Percentiles rank a stretch among this genome's conserved stretches.
phyloP scores from a whole-genome alignment of 371 early-diverging fungal species.

The Mycotypha africana region DNA sequence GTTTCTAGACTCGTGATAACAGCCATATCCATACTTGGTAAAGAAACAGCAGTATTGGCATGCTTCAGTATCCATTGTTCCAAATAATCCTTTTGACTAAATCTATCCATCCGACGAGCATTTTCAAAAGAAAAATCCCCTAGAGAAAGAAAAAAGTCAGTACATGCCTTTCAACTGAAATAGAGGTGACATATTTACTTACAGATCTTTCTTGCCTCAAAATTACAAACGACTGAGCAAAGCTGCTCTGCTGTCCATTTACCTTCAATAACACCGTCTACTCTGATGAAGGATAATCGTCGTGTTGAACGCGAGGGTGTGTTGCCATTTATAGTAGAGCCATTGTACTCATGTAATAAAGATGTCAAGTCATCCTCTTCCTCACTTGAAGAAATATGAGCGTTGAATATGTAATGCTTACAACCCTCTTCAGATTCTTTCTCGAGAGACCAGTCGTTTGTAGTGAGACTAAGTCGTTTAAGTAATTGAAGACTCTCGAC shows the following conservation, averaged over 20 bases:
- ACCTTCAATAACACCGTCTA: conserved; percentile 46
- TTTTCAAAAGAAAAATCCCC: conserved; percentile 55
- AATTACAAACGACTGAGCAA: conserved; percentile 38
- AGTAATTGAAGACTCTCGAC: conserved; percentile 24
- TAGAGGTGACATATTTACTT: conserved; percentile 5
- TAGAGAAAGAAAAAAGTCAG: not conserved
- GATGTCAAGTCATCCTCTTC: conserved; percentile 2
- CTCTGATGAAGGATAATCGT: conserved; percentile 24
- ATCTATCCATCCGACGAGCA: conserved; percentile 44
- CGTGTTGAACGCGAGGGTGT: too few species aligned
- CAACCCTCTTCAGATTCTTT: conserved; percentile 3
- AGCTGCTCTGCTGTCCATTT: conserved; percentile 54
- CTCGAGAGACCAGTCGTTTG: conserved; percentile 29
- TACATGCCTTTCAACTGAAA: too few species aligned
- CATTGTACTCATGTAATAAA: too few species aligned
- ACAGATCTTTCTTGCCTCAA: conserved; percentile 43
- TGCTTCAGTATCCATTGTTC: conserved; percentile 30
- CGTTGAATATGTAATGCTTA: conserved; percentile 4
- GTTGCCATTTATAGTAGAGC: not conserved
- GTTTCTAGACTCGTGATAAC: conserved; percentile 52
- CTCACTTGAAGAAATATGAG: conserved; percentile 1
- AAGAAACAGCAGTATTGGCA: conserved; percentile 23
- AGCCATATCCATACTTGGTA: conserved; percentile 31
- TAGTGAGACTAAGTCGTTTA: conserved; percentile 25
- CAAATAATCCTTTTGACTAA: conserved; percentile 52